A percentile compares a stretch with the other conserved stretches of the same genome.
Conservation (phyloP, 192 early-diverging fungal species). For the Coemansia sp. region DNA sequence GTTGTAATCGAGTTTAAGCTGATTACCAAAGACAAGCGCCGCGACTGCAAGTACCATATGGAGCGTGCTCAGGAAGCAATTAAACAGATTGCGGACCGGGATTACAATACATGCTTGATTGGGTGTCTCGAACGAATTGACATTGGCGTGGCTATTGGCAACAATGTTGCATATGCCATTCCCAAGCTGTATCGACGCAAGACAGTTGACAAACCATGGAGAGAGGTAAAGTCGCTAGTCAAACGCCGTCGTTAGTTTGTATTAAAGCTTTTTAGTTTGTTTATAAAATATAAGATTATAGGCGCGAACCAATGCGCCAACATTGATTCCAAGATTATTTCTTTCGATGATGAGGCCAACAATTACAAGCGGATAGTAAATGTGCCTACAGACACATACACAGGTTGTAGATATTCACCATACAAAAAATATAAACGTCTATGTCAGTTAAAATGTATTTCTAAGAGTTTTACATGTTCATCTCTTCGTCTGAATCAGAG, state of each 20-base stretch:
- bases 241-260: neutral
- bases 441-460: neutral
- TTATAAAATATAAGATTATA: neutral
- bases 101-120: constrained; percentile 22
- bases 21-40: constrained; percentile 11
- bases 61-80: constrained; percentile 15
- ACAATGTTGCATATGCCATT: constrained; percentile 16
- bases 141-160: constrained; percentile 40
- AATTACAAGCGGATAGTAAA: too few relatives aligned
- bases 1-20: constrained; percentile 42
- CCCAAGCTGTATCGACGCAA: constrained; percentile 21
- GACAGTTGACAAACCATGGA: constrained; percentile 17
- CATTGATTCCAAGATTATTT: too few relatives aligned
- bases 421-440: neutral
- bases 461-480: constrained; percentile 5
- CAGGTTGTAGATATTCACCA: too few relatives aligned
- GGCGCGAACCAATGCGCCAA: too few relatives aligned
- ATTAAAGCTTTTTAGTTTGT: neutral
- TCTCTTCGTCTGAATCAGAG: constrained; percentile 6
- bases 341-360: too few relatives aligned
- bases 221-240: constrained; percentile 3
- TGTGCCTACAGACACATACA: too few relatives aligned
- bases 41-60: constrained; percentile 7
- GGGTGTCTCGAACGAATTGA: constrained; percentile 42
- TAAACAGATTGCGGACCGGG: constrained; percentile 16